Percentiles rank a stretch among this genome's conserved stretches.
phyloP scores from a whole-genome alignment of 1,139 yeast genomes.

The Hyphopichia khmerensis region DNA sequence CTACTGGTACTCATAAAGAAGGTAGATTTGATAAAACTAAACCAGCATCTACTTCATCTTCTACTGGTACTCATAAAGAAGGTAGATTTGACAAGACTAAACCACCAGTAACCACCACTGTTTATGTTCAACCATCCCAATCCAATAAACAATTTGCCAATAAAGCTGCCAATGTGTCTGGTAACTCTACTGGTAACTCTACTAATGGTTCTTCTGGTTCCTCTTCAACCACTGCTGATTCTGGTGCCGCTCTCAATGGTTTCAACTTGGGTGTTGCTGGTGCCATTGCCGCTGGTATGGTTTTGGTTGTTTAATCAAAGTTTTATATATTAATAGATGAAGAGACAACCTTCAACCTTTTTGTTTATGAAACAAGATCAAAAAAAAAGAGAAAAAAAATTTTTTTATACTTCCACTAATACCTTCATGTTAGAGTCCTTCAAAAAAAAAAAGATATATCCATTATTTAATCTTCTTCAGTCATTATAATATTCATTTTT shows the following conservation, averaged over 20 bases:
- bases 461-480: not conserved
- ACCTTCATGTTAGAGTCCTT: too few species aligned
- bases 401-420: too few species aligned
- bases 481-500: not conserved
- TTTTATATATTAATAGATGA: too few species aligned
- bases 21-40: slow-evolving; percentile 43
- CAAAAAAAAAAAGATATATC: too few species aligned
- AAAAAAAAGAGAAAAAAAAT: too few species aligned
- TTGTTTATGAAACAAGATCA: too few species aligned
- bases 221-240: slow-evolving; percentile 15
- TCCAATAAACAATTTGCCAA: slow-evolving; percentile 9
- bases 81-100: slow-evolving; percentile 39
- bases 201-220: slow-evolving; percentile 11
- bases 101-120: slow-evolving; percentile 21
- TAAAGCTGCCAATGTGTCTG: slow-evolving; percentile 2
- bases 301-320: slow-evolving; percentile 19
- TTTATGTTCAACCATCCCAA: slow-evolving; percentile 17
- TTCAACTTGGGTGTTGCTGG: slow-evolving; percentile 33
- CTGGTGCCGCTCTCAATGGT: slow-evolving; percentile 20
- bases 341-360: too few species aligned
- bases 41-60: slow-evolving; percentile 23
- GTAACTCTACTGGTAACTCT: slow-evolving; percentile 8
- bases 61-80: slow-evolving; percentile 44
- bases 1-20: slow-evolving; percentile 46
- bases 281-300: slow-evolving; percentile 34